Evolutionary conservation across 169 alveolate genomes (phyloP).

Genomic region (Eimeria necatrix): DNA sequence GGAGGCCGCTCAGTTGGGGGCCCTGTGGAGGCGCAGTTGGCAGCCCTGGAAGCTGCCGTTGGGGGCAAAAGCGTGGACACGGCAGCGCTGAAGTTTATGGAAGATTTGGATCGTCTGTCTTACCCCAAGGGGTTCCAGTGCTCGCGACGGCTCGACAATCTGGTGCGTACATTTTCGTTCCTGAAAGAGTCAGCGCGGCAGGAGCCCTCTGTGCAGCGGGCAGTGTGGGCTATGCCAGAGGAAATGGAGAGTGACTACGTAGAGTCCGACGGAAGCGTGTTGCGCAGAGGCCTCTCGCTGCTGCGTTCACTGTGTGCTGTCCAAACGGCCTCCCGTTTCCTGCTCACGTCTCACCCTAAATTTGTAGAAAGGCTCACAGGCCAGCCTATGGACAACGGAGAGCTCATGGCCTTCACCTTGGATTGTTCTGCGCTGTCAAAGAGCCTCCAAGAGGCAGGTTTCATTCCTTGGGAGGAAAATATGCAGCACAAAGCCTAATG

Average conservation of each 20-base stretch:
- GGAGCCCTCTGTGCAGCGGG: conserved; percentile 12
- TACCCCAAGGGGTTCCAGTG: not conserved
- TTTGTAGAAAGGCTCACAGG: conserved; percentile 33
- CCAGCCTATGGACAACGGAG: conserved; percentile 35
- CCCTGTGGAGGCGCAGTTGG: not conserved
- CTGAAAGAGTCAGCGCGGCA: conserved; percentile 2
- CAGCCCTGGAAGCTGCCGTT: not conserved
- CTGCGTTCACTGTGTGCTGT: conserved; percentile 42
- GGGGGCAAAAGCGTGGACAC: not conserved
- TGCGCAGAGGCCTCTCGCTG: conserved; percentile 16
- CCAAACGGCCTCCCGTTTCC: not conserved
- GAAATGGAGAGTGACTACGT: conserved; percentile 28
- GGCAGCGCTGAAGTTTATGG: not conserved
- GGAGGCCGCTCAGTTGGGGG: not conserved
- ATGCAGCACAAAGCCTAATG: not conserved
- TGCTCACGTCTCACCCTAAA: conserved; percentile 7
- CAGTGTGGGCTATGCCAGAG: conserved; percentile 37
- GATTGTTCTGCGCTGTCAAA: conserved; percentile 8
- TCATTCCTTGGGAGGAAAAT: not conserved
- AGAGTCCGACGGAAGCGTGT: not conserved
- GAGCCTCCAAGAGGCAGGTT: not conserved
- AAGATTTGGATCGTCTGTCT: not conserved
- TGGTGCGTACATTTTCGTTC: not conserved
- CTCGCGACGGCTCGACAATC: not conserved
- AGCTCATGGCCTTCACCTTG: conserved; percentile 28